Base-by-base conservation (phyloP, 768 basidiomycete genomes). In the Pleurotus cornucopiae region DNA sequence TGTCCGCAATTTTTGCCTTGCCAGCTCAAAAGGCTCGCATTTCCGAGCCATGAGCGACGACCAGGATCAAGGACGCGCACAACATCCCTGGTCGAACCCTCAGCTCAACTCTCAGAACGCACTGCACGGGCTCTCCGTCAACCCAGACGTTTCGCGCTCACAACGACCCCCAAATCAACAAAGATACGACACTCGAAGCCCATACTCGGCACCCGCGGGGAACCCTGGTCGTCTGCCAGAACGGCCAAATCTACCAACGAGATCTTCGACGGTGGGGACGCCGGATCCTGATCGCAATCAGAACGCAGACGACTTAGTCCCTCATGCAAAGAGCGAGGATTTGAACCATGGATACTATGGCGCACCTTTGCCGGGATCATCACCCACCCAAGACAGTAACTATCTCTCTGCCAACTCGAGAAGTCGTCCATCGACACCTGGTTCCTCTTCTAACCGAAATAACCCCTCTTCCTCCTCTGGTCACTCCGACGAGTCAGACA, bases 311-410 rank as follows among this genome's bases (percentile, higher is more conserved):
- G 58, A 61, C 57, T 63, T 67, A 44, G 55, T 64, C 44, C 71
- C 80, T 57, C 82, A 86, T 65, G 73, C 86, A 57, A 84, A 79
- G 54, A 91, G 88, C 71, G 81, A 87, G 63, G 89, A 89, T 72
- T 73, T 89, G 51, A 86, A 82, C 69, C 88, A 89, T 67, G 63
- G 69, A 46, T 26, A 43, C 63, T 62, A 66, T 66, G 46, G 63
- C 62, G 46, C 65, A 52, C 55, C 57, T 37, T 51, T 62, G 58
- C 49, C 62, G 60, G 64, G 66, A 69, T 70, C 67, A 60, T 76
- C 79, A 61, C 73, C 78, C 44, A 70, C 73, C 38, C 77, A 40
- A 20, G 51, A 53, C 78, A 44, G 71, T 73, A 52, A 76, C 73
- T 25, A 66, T 76, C 14, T 82, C 80, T 66, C 73, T 78, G 59